Percentiles rank a stretch among this genome's conserved stretches.
These are phyloP conservation scores for Cladophialophora yegresii DNA, from an alignment of 2,329 filamentous ascomycete genomes.

Conservation along the genomic window DNA sequence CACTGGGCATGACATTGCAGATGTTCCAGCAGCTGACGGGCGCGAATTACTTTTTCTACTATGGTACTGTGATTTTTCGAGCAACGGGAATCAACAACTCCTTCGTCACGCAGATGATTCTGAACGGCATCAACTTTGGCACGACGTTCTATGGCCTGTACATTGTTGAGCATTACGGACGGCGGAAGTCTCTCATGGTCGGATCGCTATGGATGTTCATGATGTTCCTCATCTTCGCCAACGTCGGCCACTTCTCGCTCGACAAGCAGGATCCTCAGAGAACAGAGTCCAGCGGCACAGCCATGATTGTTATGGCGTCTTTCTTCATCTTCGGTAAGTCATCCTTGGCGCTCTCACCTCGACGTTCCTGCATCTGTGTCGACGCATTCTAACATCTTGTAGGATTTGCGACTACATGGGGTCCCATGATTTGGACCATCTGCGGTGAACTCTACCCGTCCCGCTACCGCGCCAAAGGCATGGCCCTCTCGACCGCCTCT, in stretches of 20 bases:
- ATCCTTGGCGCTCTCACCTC: not conserved
- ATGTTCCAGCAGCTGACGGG: constrained; percentile 53
- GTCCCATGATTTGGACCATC: constrained; percentile 59
- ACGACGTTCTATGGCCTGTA: constrained; percentile 87
- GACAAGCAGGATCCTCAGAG: constrained; percentile 45
- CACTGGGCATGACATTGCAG: constrained; percentile 51
- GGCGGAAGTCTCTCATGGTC: constrained; percentile 74
- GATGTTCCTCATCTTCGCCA: constrained; percentile 68
- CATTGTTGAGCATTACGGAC: constrained; percentile 78
- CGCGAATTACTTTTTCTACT: constrained; percentile 56
- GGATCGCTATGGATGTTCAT: constrained; percentile 80
- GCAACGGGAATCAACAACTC: constrained; percentile 68
- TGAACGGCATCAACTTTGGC: constrained; percentile 82
- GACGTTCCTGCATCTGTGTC: not conserved
- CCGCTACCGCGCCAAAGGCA: constrained; percentile 44
- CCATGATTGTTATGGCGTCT: constrained; percentile 72
- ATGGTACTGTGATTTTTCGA: constrained; percentile 61
- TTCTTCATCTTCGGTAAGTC: constrained; percentile 69
- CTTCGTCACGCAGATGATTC: constrained; percentile 81
- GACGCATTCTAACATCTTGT: not conserved
- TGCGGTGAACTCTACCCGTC: constrained; percentile 50
- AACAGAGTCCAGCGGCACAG: constrained; percentile 58
- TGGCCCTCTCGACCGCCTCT: constrained; percentile 54
- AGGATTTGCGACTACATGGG: constrained; percentile 80
- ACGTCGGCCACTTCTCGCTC: constrained; percentile 54